Base-by-base conservation (phyloP, 768 basidiomycete genomes). In the Termitomyces sp. region DNA sequence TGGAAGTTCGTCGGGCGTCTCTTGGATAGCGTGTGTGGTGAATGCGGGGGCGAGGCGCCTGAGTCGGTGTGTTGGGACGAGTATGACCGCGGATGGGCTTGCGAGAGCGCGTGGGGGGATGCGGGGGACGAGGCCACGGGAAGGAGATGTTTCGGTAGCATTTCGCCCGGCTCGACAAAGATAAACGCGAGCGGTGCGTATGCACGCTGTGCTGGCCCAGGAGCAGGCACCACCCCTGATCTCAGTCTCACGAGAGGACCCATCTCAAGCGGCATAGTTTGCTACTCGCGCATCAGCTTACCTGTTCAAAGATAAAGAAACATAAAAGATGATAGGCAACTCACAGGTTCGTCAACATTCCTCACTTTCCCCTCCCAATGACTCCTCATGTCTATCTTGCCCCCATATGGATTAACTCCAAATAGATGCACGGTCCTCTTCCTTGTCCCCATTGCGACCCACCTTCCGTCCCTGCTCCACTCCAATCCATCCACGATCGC, bases 401-500 rank as follows among this genome's bases (percentile, higher is more conserved):
- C 87, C 1, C 89, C 91, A 56, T 85, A 85, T 4, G 89, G 89
- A 66, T 91, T 88, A 8, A 85, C 74, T 8, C 86, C 81, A 64
- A 91, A 93, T 0, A 92, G 71, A 70, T 93, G 89, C 21, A 85
- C 70, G 0, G 83, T 87, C 55, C 83, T 68, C 61, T 84, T 84
- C 64, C 73, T 64, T 40, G 86, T 90, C n/a, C 77, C 81, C 37
- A 91, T 68, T 3, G 82, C 89, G 17, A 84, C 68, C 87, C 87
- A 92, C 37, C 85, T 69, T 14, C 84, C 85, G 63, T 86, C 85
- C 8, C 60, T 53, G 7, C 77, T 75, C 78, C 82, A 84, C 26
- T 70, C 71, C 12, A 86, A 70, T 12, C 69, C 70, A 53, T 85
- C 81, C 14, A 93, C 78, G 5, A 81, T 70, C 5, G 84, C 89